Percentiles rank a stretch among this genome's conserved stretches.
These are phyloP conservation scores for Phytophthora vignae DNA, from an alignment of 352 stramenopile genomes.

Conservation along the genomic window DNA sequence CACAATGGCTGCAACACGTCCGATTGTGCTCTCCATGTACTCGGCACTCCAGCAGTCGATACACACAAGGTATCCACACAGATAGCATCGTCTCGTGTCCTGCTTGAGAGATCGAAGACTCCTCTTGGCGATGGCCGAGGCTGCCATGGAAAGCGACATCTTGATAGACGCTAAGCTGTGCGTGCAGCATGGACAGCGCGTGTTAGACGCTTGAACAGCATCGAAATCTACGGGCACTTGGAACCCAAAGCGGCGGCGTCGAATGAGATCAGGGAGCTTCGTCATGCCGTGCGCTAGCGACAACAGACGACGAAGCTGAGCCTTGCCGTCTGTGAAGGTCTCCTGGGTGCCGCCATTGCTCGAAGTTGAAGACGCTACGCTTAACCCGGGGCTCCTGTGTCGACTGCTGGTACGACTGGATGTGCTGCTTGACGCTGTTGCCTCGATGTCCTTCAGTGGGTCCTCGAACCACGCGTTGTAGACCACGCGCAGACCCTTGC, in stretches of 20 bases:
- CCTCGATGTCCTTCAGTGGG: not conserved
- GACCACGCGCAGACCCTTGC: slow-evolving; percentile 43
- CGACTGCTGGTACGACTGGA: slow-evolving; percentile 25
- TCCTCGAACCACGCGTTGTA: slow-evolving; percentile 49
- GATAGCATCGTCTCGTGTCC: slow-evolving; percentile 36
- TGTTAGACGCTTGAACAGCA: slow-evolving; percentile 20
- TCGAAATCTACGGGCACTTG: slow-evolving; percentile 30
- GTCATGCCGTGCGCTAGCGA: slow-evolving; percentile 27
- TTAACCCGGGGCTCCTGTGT: slow-evolving; percentile 9
- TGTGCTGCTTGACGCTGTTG: slow-evolving; percentile 1
- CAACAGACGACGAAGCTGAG: slow-evolving; percentile 29
- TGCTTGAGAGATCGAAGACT: slow-evolving; percentile 23
- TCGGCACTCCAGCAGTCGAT: slow-evolving; percentile 36
- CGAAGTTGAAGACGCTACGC: slow-evolving; percentile 3
- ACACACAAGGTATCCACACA: slow-evolving; percentile 38
- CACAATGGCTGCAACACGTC: slow-evolving; percentile 31
- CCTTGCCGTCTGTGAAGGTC: slow-evolving; percentile 9
- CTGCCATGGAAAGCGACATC: slow-evolving; percentile 28
- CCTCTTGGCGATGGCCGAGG: slow-evolving; percentile 19
- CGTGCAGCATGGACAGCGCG: slow-evolving; percentile 37
- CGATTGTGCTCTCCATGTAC: slow-evolving; percentile 32
- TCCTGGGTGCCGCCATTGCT: not conserved
- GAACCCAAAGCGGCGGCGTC: slow-evolving; percentile 29
- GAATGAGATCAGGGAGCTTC: slow-evolving; percentile 34
- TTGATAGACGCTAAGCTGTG: slow-evolving; percentile 37